Conservation (phyloP, 257 asterid species). For the Capsicum rhomboideum region DNA sequence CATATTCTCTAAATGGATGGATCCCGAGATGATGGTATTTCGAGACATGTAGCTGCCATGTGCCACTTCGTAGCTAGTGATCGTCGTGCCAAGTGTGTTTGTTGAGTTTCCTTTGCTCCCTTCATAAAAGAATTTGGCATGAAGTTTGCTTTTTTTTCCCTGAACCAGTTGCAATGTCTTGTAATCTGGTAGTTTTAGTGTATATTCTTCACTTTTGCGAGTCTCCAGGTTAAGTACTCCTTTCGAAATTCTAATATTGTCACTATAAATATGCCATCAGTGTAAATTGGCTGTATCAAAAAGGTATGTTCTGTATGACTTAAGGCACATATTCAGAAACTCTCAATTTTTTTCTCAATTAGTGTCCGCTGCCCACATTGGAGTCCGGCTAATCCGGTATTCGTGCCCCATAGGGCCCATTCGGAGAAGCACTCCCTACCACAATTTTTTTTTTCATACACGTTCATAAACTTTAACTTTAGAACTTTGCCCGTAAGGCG, state of each 20-base stretch:
- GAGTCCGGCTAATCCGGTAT: no score
- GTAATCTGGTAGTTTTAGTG: background rate
- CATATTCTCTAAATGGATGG: background rate
- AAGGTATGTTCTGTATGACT: background rate
- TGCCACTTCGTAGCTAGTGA: background rate
- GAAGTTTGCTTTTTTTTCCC: background rate
- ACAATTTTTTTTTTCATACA: no score
- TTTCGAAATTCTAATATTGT: background rate
- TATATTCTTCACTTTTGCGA: conserved; percentile 2
- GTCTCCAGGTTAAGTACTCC: background rate
- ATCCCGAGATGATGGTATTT: background rate
- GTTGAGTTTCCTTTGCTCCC: background rate
- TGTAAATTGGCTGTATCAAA: conserved; percentile 4
- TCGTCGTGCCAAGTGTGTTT: background rate
- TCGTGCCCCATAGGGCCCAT: no score
- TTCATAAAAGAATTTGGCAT: background rate
- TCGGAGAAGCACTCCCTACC: no score
- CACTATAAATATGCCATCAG: background rate
- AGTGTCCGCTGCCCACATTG: no score
- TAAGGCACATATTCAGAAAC: background rate
- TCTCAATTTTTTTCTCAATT: no score
- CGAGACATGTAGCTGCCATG: background rate
- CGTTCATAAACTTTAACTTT: no score
- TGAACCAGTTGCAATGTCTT: background rate
- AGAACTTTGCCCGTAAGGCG: no score